Evolutionary conservation across 192 early-diverging fungal species (phyloP), one percentile per base, ranked within the genome.

Genomic region (Backusella australiensis): DNA sequence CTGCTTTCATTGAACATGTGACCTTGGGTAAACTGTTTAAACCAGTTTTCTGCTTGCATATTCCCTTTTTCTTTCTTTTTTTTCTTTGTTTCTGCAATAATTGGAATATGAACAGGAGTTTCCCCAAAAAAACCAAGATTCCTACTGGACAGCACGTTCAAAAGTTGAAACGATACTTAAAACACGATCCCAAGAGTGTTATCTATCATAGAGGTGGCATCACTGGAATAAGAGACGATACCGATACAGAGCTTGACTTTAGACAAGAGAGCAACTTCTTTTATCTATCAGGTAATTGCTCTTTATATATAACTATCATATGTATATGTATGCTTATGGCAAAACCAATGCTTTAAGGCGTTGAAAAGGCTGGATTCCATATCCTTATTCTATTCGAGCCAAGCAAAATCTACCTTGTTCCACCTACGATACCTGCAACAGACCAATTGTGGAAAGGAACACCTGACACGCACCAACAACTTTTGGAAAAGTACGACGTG

Each of bases 181-280:
- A 56, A 1, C 36, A 17, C 11, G 34, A 26, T 4, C 34, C 42
- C 71, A 81, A 68, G 0, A 65, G 32, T 63, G 9, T 83, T 34
- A 83, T 83, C n/a, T 83, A 83, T 65, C 73, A 77, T 52, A 63
- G 75, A 17, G 85, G 76, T 46, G 85, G 88, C 70, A 78, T 94
- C 32, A 90, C 93, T 36, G 75, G 74, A 1, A 59, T 91, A 67
- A 69, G 94, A 23, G 63, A 71, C 0, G 81, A 82, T 72, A 83
- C 82, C 3, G 76, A 86, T 88, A 71, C 75, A 12, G 96, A 96
- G 81, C 81, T 91, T 34, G 82, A 88, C 39, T 96, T 95, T 83
- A 86, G 93, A 77, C 96, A 97, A 79, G 94, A 96, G 79, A 90
- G 90, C 70, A 93, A 93, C 89, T 97, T 95, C 70, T 94, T 92